A percentile compares a stretch with the other conserved stretches of the same genome.
Evolutionary conservation across 1,284 basidiomycete genomes (phyloP).

Genomic region (Heterobasidion occidentale): DNA sequence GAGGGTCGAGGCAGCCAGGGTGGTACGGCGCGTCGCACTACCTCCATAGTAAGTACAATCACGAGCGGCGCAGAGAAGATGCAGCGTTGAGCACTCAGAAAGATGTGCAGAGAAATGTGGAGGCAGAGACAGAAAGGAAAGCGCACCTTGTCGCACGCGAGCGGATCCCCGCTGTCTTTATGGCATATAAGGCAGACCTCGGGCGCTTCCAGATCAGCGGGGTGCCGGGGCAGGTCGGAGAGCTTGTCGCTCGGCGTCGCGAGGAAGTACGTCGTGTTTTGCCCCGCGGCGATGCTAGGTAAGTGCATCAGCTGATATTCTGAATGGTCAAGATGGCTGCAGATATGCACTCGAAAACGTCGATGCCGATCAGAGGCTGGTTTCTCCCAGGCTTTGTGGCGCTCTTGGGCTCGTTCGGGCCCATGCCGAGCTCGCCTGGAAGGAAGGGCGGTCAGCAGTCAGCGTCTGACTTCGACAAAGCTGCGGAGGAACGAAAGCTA

Average conservation of each 20-base stretch:
- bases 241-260: slow-evolving; percentile 62
- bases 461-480: background rate
- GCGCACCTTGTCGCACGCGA: slow-evolving; percentile 83
- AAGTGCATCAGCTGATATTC: background rate
- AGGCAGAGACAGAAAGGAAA: background rate
- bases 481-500: background rate
- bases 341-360: slow-evolving; percentile 64
- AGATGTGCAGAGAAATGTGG: background rate
- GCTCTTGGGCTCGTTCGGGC: slow-evolving; percentile 75
- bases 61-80: background rate
- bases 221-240: slow-evolving; percentile 70
- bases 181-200: slow-evolving; percentile 69
- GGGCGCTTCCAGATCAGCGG: slow-evolving; percentile 61
- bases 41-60: background rate
- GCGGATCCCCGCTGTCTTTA: slow-evolving; percentile 56
- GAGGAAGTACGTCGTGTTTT: slow-evolving; percentile 81
- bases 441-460: background rate
- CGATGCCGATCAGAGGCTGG: slow-evolving; percentile 63
- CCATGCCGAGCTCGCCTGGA: slow-evolving; percentile 73
- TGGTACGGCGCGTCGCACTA: slow-evolving; percentile 91
- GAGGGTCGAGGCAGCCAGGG: slow-evolving; percentile 73
- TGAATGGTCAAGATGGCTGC: slow-evolving; percentile 3
- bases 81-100: background rate
- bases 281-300: slow-evolving; percentile 70
- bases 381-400: slow-evolving; percentile 79